Conservation (phyloP, 441 rosid genomes). For the Populus tomentosa region DNA sequence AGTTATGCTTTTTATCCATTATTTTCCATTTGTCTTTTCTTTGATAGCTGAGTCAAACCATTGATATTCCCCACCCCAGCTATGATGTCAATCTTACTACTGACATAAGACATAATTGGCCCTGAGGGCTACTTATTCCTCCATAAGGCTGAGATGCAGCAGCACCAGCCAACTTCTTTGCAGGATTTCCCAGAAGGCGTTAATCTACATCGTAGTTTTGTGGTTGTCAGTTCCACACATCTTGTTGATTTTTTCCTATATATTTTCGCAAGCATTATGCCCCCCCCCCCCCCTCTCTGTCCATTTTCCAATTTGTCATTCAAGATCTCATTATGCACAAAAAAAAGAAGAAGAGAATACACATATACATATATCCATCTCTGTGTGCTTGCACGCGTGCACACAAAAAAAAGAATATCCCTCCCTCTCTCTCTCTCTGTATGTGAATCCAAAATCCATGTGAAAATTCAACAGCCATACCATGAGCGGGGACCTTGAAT, state of each 20-base stretch:
- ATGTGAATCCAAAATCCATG: too few relatives aligned
- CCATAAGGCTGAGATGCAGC: not conserved
- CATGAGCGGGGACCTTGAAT: too few relatives aligned
- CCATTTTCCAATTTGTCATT: too few relatives aligned
- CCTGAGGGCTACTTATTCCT: not conserved
- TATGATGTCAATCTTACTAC: not conserved
- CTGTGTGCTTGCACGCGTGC: too few relatives aligned
- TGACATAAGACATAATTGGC: not conserved
- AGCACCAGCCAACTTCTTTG: not conserved
- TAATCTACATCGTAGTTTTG: not conserved
- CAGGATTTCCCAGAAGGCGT: not conserved
- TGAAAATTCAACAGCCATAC: too few relatives aligned
- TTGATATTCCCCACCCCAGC: not conserved
- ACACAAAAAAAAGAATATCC: too few relatives aligned
- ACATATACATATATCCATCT: too few relatives aligned
- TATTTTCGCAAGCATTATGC: too few relatives aligned
- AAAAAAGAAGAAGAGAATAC: too few relatives aligned
- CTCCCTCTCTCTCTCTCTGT: too few relatives aligned
- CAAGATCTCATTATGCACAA: too few relatives aligned
- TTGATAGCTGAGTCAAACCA: not conserved
- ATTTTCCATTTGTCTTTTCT: not conserved
- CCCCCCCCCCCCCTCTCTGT: too few relatives aligned
- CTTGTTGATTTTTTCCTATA: not conserved
- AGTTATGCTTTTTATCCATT: not conserved
- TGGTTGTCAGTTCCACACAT: not conserved